phyloP scores from a whole-genome alignment of 768 basidiomycete species.

The Leccinum broughii region DNA sequence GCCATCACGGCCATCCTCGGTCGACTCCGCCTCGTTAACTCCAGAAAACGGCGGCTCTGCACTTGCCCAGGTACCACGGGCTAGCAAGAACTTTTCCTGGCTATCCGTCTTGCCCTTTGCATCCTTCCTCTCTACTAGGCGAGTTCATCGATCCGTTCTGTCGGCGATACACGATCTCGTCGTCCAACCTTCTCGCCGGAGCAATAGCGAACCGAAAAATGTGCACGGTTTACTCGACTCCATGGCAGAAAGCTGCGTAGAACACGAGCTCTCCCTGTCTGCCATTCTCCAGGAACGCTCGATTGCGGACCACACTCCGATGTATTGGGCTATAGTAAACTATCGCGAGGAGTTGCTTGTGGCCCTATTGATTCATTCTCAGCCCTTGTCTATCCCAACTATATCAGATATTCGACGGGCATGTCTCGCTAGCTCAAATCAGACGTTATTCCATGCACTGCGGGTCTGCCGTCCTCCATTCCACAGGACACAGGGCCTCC shows the following conservation, averaged over 20 bases:
- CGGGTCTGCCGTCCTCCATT: neutral
- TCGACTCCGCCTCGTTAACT: neutral
- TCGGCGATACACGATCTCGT: conserved; percentile 56
- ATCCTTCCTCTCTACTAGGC: conserved; percentile 36
- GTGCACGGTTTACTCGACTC: conserved; percentile 51
- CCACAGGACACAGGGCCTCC: neutral
- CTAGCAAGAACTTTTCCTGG: conserved; percentile 26
- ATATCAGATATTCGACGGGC: conserved; percentile 65
- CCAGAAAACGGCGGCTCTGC: neutral
- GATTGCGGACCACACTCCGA: conserved; percentile 29
- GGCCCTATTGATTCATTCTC: conserved; percentile 52
- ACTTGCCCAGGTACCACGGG: neutral
- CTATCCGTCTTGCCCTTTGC: conserved; percentile 30
- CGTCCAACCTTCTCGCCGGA: conserved; percentile 5
- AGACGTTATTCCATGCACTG: conserved; percentile 29
- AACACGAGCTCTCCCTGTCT: conserved; percentile 44
- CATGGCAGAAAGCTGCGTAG: conserved; percentile 57
- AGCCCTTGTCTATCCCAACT: conserved; percentile 41
- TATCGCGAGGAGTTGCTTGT: conserved; percentile 42
- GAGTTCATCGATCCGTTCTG: conserved; percentile 53
- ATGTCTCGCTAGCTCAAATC: conserved; percentile 46
- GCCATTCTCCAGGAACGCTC: conserved; percentile 26
- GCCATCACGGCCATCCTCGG: neutral
- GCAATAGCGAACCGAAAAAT: neutral
- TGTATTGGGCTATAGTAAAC: conserved; percentile 32